Conservation (phyloP, 2,329 filamentous ascomycete genomes). For the Aspergillus fumigatus region DNA sequence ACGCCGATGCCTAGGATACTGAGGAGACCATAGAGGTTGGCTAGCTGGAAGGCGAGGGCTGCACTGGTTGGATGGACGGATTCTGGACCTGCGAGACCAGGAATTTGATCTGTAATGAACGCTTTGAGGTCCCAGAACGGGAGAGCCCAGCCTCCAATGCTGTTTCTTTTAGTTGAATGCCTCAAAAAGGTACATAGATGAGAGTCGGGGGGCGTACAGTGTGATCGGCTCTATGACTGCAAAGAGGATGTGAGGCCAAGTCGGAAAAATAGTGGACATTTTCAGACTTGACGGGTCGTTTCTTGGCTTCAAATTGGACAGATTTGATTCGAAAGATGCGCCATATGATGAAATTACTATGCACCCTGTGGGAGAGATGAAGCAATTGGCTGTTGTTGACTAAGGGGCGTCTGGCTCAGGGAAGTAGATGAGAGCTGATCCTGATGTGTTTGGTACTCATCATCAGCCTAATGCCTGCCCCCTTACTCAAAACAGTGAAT, state of each 20-base stretch:
- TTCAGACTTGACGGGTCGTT: neutral
- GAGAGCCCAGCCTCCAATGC: slow-evolving; percentile 56
- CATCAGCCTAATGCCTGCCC: too few species aligned
- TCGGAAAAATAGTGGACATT: slow-evolving; percentile 52
- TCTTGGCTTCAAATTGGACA: neutral
- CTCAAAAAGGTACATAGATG: slow-evolving; percentile 1
- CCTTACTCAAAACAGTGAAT: neutral
- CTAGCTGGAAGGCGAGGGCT: slow-evolving; percentile 63
- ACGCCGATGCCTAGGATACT: slow-evolving; percentile 61
- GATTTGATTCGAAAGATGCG: neutral
- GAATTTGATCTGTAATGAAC: slow-evolving; percentile 62
- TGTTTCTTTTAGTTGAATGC: slow-evolving; percentile 29
- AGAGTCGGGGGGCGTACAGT: slow-evolving; percentile 47
- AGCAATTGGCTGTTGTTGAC: neutral
- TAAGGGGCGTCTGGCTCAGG: neutral
- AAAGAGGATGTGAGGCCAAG: slow-evolving; percentile 62
- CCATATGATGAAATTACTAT: neutral
- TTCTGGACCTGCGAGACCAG: slow-evolving; percentile 28
- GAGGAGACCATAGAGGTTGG: slow-evolving; percentile 65
- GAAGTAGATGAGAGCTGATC: neutral
- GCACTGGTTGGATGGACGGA: slow-evolving; percentile 39
- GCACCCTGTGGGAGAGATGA: neutral
- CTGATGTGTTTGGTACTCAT: neutral
- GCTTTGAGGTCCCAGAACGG: slow-evolving; percentile 54
- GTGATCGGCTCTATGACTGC: slow-evolving; percentile 65